Evolutionary conservation across 768 basidiomycete species (phyloP), one percentile per base, ranked within the genome.

Genomic region (Boletus rubroflammeus): DNA sequence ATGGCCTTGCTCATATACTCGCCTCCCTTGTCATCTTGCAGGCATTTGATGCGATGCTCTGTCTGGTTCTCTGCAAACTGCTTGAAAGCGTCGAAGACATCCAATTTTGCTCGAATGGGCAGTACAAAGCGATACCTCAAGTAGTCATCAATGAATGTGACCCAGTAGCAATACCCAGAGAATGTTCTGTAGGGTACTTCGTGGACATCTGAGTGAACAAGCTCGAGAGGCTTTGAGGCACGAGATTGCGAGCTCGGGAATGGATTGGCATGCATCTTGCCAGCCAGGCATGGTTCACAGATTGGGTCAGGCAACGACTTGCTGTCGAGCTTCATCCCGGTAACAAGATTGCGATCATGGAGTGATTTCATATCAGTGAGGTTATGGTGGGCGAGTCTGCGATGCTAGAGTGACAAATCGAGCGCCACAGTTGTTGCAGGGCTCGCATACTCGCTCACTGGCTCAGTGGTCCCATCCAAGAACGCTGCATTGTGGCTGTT

Each of bases 1-100:
- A 73, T 73, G 6, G 55, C 67, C 4, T 59, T 55, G n/a, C 57
- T 62, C 19, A 58, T 69, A 42, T 66, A 72, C 54, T 72, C 68
- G 0, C 69, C 69, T 15, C 70, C 68, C 45, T 66, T 50, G 56
- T 73, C 67, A 17, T 68, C 61, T 14, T 57, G 38, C n/a, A 68
- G 44, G 10, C 28, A 47, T 36, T 62, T 62, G 40, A 69, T 48
- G 17, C 50, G 49, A 1, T 23, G 7, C 36, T 55, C 56, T 3
- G 32, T 55, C 45, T 67, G 54, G 35, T 60, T 71, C 61, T 74
- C 65, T 38, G 65, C 63, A 44, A 54, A 73, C 9, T 47, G 25
- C 55, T 66, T 63, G 53, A 72, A 72, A 0, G 58, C 59, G 6
- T 45, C 49, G 29, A 70, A 67, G 2, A 59, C 38, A 5, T 68